Evolutionary conservation across 73 alveolate species (phyloP), one percentile per base, ranked within the genome.

Genomic region (Symbiodinium pilosum): DNA sequence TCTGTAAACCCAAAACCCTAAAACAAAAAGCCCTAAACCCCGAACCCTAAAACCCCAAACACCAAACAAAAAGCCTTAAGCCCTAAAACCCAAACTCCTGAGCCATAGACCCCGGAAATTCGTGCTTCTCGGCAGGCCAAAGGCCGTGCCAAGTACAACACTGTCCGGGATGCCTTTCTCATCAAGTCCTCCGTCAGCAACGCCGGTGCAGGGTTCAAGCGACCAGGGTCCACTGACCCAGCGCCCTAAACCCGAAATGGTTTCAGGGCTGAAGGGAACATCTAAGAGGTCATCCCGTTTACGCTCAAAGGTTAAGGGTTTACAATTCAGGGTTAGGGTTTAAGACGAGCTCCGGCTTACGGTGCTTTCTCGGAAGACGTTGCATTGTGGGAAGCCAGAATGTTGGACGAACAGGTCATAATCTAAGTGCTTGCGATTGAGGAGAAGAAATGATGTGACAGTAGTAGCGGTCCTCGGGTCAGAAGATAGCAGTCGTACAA

Each of bases 111-210:
- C 16, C n/a, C 71, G 16, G n/a, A 3, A 54, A 2, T 21, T 3
- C 4, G 0, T 21, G 11, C 69, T 28, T 3, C 41, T 12, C 11
- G 26, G 32, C 92, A 84, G 92, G 92, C 92, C 92, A 84, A 42
- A 36, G 92, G 92, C 9, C 92, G 54, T 20, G 92, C 92, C 41
- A 84, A 43, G 54, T 84, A 84, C 71, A 51, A 84, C 51, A 24
- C 92, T 1, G 41, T 54, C 92, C 36, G 71, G 54, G 92, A 84
- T n/a, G 38, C 71, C 69, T 84, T 9, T 28, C 36, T 54, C 71
- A 84, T 84, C 71, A 51, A 54, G 92, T 28, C 30, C 8, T 71
- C 92, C 12, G 69, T 47, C 6, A 47, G 59, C 59, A 47, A 14
- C 59, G 6, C 59, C 59, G 59, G 59, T 47, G 14, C 59, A 47